phyloP scores from a whole-genome alignment of 768 basidiomycete species.

The Podaxis rugospora region DNA sequence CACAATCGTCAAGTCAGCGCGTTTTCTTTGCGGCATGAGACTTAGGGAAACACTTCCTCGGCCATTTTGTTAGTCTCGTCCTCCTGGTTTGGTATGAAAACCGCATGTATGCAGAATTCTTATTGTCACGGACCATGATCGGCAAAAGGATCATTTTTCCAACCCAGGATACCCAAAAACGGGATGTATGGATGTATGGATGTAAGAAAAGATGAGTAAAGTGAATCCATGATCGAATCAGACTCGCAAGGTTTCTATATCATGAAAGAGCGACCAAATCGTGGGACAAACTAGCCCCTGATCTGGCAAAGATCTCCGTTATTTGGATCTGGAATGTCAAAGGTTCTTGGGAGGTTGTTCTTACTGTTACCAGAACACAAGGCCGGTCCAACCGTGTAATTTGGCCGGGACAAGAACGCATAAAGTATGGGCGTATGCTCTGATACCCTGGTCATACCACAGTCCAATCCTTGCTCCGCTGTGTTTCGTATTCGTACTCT shows the following conservation, averaged over 20 bases:
- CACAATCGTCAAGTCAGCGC: not conserved
- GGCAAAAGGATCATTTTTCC: not conserved
- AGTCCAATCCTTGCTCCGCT: not conserved
- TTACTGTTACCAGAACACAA: slow-evolving; percentile 23
- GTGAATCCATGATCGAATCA: slow-evolving; percentile 4
- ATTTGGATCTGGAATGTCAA: slow-evolving; percentile 34
- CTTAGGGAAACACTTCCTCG: not conserved
- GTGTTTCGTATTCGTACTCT: slow-evolving; percentile 4
- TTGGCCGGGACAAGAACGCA: slow-evolving; percentile 21
- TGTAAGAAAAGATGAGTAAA: not conserved
- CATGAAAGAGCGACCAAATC: slow-evolving; percentile 33
- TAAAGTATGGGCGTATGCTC: slow-evolving; percentile 31
- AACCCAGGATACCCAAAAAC: not conserved
- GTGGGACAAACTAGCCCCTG: slow-evolving; percentile 35
- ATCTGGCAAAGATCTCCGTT: slow-evolving; percentile 30
- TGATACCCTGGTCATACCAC: slow-evolving; percentile 18
- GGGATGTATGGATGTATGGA: not conserved
- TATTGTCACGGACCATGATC: not conserved
- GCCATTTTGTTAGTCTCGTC: not conserved
- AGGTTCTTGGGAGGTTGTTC: slow-evolving; percentile 37
- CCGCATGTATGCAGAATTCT: not conserved
- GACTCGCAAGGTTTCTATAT: slow-evolving; percentile 2
- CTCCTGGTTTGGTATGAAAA: not conserved
- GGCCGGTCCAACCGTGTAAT: slow-evolving; percentile 46
- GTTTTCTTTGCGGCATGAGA: not conserved